Evolutionary conservation across 768 basidiomycete genomes (phyloP).

Genomic region (Auricularia cornea): DNA sequence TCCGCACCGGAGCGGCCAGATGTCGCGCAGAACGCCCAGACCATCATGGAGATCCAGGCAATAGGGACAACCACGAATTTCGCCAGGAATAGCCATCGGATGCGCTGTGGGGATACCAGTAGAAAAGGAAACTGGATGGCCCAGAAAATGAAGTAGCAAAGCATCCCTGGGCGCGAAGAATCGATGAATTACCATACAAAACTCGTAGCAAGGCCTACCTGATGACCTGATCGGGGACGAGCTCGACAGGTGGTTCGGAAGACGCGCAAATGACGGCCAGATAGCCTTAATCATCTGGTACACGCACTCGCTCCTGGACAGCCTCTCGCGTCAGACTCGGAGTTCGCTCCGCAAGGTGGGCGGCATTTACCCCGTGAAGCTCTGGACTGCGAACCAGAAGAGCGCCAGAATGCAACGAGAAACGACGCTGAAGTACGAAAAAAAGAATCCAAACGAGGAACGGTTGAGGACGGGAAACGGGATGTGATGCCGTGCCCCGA

Average conservation of each 20-base stretch:
- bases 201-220: not conserved
- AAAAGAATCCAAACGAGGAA: constrained; percentile 85
- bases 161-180: constrained; percentile 26
- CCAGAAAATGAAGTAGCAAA: constrained; percentile 75
- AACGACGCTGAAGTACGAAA: constrained; percentile 79
- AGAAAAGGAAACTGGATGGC: constrained; percentile 67
- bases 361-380: constrained; percentile 7
- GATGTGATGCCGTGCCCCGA: constrained; percentile 68
- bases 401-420: constrained; percentile 40
- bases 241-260: constrained; percentile 57
- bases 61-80: constrained; percentile 38
- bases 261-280: constrained; percentile 59
- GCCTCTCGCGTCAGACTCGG: not conserved
- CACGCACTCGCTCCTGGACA: constrained; percentile 52
- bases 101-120: constrained; percentile 62
- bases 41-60: constrained; percentile 47
- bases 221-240: constrained; percentile 55
- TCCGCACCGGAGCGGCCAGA: constrained; percentile 34
- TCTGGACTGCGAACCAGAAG: constrained; percentile 55
- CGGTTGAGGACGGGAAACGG: constrained; percentile 71
- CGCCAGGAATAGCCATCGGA: constrained; percentile 65
- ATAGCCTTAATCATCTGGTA: constrained; percentile 55
- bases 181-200: not conserved
- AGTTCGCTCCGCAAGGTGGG: not conserved
- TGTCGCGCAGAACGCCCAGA: constrained; percentile 69